These are phyloP conservation scores for Monilinia polystroma DNA, from an alignment of 2,329 filamentous ascomycete species.

Conservation along the genomic window DNA sequence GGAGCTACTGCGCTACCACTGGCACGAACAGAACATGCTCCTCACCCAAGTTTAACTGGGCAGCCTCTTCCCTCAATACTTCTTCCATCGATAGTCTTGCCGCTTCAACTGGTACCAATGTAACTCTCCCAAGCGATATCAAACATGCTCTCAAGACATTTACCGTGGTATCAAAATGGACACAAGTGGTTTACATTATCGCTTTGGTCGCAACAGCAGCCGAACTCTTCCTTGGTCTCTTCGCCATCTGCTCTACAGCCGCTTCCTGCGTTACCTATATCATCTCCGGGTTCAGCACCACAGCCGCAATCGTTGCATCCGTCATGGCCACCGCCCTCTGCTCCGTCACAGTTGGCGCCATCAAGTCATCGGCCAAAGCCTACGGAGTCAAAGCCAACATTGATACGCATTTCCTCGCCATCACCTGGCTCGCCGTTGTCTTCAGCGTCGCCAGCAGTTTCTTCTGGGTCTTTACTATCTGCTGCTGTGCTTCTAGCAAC, in stretches of 20 bases:
- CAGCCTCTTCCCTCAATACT: slow-evolving; percentile 66
- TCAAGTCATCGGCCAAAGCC: slow-evolving; percentile 64
- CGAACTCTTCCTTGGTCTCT: slow-evolving; percentile 75
- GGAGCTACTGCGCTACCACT: slow-evolving; percentile 74
- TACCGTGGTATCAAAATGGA: slow-evolving; percentile 73
- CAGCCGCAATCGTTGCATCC: slow-evolving; percentile 60
- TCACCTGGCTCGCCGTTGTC: slow-evolving; percentile 76
- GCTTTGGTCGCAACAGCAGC: slow-evolving; percentile 67
- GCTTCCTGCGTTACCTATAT: slow-evolving; percentile 82
- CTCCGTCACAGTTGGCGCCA: slow-evolving; percentile 64
- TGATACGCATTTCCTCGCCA: slow-evolving; percentile 67
- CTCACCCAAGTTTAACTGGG: slow-evolving; percentile 72
- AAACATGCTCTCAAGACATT: slow-evolving; percentile 70
- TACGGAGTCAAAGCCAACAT: slow-evolving; percentile 70
- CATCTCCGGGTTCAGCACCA: slow-evolving; percentile 61
- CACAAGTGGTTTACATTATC: slow-evolving; percentile 76
- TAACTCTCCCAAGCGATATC: slow-evolving; percentile 67
- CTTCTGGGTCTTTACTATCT: slow-evolving; percentile 90
- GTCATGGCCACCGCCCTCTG: slow-evolving; percentile 74
- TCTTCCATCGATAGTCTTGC: slow-evolving; percentile 59
- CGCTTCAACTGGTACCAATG: slow-evolving; percentile 48
- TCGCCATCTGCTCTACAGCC: slow-evolving; percentile 78
- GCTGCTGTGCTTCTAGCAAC: slow-evolving; percentile 65
- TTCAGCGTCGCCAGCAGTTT: slow-evolving; percentile 73
- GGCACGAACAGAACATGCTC: slow-evolving; percentile 63